These are phyloP conservation scores for Cystobasidium sp. DNA, from an alignment of 1,284 basidiomycete genomes.

Conservation along the genomic window DNA sequence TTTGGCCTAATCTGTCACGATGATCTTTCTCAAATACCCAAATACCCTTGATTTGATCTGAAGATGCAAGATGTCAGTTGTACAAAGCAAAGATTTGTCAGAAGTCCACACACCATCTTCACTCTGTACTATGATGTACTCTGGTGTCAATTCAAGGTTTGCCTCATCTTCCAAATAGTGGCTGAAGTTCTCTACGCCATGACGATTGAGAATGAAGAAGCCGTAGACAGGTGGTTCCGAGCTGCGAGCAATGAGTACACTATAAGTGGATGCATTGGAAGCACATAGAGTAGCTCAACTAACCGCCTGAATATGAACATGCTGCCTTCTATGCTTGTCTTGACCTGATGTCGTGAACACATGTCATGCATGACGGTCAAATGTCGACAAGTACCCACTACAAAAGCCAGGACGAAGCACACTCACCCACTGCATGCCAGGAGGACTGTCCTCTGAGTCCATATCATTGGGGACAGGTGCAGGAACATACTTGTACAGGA, in stretches of 20 bases:
- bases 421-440: slow-evolving; percentile 64
- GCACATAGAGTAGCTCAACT: neutral
- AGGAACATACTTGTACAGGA: slow-evolving; percentile 53
- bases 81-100: neutral
- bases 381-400: neutral
- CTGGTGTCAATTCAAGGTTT: slow-evolving; percentile 65
- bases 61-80: neutral
- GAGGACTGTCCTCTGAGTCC: slow-evolving; percentile 18
- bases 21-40: slow-evolving; percentile 78
- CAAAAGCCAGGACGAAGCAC: slow-evolving; percentile 49
- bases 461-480: slow-evolving; percentile 22
- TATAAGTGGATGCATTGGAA: neutral
- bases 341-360: slow-evolving; percentile 61
- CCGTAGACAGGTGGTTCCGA: slow-evolving; percentile 69
- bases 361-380: neutral
- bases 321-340: slow-evolving; percentile 81
- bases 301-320: slow-evolving; percentile 68
- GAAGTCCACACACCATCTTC: neutral
- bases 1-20: slow-evolving; percentile 66
- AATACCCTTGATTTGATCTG: slow-evolving; percentile 67
- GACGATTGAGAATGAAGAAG: slow-evolving; percentile 83
- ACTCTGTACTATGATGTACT: slow-evolving; percentile 70
- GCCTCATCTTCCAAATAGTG: slow-evolving; percentile 78
- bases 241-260: slow-evolving; percentile 36
- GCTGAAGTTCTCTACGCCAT: slow-evolving; percentile 80